Base-by-base conservation (phyloP, 495 filamentous ascomycete genomes). In the Choiromyces venosus region DNA sequence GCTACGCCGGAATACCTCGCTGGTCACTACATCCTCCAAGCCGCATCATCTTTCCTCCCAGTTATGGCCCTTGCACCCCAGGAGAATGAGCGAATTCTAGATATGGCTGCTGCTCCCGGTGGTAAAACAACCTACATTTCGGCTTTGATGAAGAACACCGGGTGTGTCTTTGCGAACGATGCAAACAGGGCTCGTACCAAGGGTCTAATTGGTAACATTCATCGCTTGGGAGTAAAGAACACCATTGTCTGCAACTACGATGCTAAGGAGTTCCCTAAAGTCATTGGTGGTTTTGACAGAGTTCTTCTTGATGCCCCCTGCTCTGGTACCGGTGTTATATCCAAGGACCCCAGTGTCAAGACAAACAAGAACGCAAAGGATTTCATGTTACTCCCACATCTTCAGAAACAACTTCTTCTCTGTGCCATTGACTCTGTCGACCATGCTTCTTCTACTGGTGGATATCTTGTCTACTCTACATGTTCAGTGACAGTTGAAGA, bases 111-210 rank as follows among this genome's bases (percentile, higher is more conserved):
- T 72, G 95, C 95, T 74, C 95, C 95, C 72, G 95, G 95, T 84
- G 95, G 95, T 82, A 99, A 99, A 84, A 96, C 93, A 10, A 97
- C 96, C 4, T 92, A 98, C 82, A 93, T 97, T 80, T 92, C 95
- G 19, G 95, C 96, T 0, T 83, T 99, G 75, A 98, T 99, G 95
- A 96, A 94, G 82, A 99, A 99, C 83, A 98, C 96, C 0, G 95
- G 95, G 68, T 91, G 89, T 74, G 91, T 99, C 68, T 95, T 98
- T 82, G 95, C 95, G 77, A 98, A 98, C 85, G 95, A 99, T 89
- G 88, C 89, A 81, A 97, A 91, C 86, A 97, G 97, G 80, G 82
- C 88, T 46, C 92, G 95, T 87, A 87, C 94, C 37, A 97, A 97
- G 84, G 96, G 92, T 91, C 82, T 99, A 72, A 97, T 98, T 79